A percentile compares a stretch with the other conserved stretches of the same genome.
Conservation (phyloP, 192 early-diverging fungal genomes). For the Podila clonocystis region DNA sequence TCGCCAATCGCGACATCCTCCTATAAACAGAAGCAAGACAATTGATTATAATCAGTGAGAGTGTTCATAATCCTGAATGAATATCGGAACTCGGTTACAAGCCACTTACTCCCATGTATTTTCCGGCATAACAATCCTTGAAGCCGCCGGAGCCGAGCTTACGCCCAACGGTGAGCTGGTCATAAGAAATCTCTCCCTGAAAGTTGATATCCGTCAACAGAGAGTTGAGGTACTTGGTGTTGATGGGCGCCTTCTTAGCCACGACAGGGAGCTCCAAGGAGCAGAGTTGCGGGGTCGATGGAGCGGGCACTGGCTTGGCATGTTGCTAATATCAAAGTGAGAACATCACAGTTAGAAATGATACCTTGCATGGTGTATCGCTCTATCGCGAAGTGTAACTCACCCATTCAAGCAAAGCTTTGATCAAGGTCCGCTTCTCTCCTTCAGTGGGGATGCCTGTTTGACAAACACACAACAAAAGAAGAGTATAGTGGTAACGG, state of each 20-base stretch:
- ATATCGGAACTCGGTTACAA: not conserved
- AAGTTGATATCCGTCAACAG: slow-evolving; percentile 54
- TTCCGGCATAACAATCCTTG: slow-evolving; percentile 80
- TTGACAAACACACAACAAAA: not conserved
- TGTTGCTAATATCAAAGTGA: slow-evolving; percentile 61
- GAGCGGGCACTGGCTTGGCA: slow-evolving; percentile 72
- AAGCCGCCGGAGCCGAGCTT: slow-evolving; percentile 83
- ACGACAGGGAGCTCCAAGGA: slow-evolving; percentile 56
- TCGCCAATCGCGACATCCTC: slow-evolving; percentile 78
- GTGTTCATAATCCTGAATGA: not conserved
- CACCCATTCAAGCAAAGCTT: slow-evolving; percentile 71
- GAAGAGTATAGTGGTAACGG: not conserved
- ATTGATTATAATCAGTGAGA: not conserved
- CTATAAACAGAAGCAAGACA: slow-evolving; percentile 22
- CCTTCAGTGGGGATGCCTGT: slow-evolving; percentile 72
- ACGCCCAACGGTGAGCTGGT: slow-evolving; percentile 65
- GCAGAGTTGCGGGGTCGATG: slow-evolving; percentile 72
- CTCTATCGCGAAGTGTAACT: slow-evolving; percentile 1
- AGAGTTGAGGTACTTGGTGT: slow-evolving; percentile 56
- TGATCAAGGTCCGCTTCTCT: slow-evolving; percentile 67
- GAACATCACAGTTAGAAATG: not conserved
- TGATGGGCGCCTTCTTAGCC: slow-evolving; percentile 48
- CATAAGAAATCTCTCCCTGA: slow-evolving; percentile 68
- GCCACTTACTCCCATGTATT: slow-evolving; percentile 63
- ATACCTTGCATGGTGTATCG: not conserved